phyloP scores from a whole-genome alignment of 1,284 basidiomycete genomes.

The Heterobasidion irregulare region DNA sequence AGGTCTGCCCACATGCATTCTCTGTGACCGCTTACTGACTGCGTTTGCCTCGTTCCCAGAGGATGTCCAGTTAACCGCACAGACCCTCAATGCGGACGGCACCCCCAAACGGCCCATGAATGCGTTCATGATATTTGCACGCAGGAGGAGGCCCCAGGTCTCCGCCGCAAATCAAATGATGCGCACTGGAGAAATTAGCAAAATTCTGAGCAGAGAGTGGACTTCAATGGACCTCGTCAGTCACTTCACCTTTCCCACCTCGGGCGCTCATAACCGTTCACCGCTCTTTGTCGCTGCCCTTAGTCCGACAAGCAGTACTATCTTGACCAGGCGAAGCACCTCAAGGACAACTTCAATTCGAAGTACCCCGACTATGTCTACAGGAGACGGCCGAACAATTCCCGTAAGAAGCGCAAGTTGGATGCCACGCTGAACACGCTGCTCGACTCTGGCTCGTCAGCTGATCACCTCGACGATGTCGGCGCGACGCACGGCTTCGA shows the following conservation, averaged over 20 bases:
- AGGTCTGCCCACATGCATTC: constrained; percentile 2
- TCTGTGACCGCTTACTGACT: neutral
- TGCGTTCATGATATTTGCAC: constrained; percentile 85
- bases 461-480: constrained; percentile 32
- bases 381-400: constrained; percentile 75
- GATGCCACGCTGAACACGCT: constrained; percentile 29
- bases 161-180: constrained; percentile 75
- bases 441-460: constrained; percentile 19
- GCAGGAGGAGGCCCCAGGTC: constrained; percentile 72
- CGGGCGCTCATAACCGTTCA: neutral
- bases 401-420: constrained; percentile 56
- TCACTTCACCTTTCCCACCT: constrained; percentile 10
- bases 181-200: constrained; percentile 80
- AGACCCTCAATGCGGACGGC: constrained; percentile 74
- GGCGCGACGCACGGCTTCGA: constrained; percentile 17
- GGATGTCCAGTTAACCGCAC: constrained; percentile 54
- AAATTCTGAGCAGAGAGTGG: constrained; percentile 77
- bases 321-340: constrained; percentile 71
- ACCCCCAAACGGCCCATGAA: constrained; percentile 85
- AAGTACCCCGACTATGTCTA: constrained; percentile 85
- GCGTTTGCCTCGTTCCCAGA: constrained; percentile 20
- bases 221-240: constrained; percentile 61
- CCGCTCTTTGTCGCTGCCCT: neutral
- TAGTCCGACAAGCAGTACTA: constrained; percentile 79
- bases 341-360: constrained; percentile 78